Percentiles rank a stretch among this genome's conserved stretches.
phyloP scores from a whole-genome alignment of 2,329 filamentous ascomycete genomes.

The Ophiostoma ulmi region DNA sequence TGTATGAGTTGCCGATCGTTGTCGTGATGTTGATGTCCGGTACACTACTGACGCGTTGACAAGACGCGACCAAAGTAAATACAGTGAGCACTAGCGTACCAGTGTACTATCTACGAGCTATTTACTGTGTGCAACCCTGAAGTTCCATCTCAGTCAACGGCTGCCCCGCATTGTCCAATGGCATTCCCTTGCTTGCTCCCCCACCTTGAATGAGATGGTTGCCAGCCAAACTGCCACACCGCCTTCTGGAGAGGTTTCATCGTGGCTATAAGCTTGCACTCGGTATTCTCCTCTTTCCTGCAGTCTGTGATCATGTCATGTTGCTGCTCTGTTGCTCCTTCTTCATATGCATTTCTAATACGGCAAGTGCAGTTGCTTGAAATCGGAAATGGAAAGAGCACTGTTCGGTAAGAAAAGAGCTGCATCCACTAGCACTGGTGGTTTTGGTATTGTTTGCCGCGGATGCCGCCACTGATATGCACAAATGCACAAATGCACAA shows the following conservation, averaged over 20 bases:
- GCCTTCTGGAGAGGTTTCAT: conserved; percentile 12
- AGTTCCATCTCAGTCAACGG: neutral
- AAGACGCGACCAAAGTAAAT: conserved; percentile 5
- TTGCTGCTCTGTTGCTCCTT: neutral
- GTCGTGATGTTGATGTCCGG: neutral
- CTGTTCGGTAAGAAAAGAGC: neutral
- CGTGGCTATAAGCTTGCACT: too few species aligned
- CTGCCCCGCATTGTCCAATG: conserved; percentile 23
- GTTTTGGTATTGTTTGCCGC: neutral
- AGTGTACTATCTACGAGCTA: neutral
- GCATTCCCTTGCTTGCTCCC: neutral
- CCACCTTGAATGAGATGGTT: neutral
- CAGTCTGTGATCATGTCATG: neutral
- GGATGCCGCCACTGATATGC: neutral
- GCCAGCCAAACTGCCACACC: conserved; percentile 9
- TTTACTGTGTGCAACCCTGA: neutral
- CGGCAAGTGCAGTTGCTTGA: neutral
- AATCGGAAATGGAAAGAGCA: neutral
- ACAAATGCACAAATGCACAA: neutral
- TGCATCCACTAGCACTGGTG: neutral
- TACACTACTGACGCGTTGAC: neutral
- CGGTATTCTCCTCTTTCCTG: too few species aligned
- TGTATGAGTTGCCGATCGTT: neutral
- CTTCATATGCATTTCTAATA: too few species aligned
- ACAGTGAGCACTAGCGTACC: neutral